phyloP scores from a whole-genome alignment of 441 rosid species.

The Lagerstroemia fauriei region DNA sequence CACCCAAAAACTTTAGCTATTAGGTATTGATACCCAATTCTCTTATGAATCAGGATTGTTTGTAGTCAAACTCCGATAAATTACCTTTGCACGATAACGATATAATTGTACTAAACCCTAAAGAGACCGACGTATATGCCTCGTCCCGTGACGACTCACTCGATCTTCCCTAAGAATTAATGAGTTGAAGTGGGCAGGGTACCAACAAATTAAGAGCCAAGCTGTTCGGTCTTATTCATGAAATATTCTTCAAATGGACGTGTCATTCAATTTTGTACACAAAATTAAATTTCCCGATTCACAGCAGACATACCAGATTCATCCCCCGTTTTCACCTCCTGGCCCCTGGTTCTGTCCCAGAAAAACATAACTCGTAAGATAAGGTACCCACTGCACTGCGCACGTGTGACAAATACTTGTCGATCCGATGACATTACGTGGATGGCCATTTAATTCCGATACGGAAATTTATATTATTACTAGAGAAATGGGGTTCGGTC shows the following conservation, averaged over 20 bases:
- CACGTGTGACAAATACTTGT: background rate
- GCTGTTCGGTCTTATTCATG: background rate
- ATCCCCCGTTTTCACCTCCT: background rate
- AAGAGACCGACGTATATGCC: too few relatives aligned
- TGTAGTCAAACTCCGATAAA: too few relatives aligned
- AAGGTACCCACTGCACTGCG: background rate
- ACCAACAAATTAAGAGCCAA: background rate
- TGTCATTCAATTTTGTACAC: background rate
- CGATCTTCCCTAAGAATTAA: too few relatives aligned
- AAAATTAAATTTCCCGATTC: background rate
- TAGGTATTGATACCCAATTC: too few relatives aligned
- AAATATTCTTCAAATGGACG: background rate
- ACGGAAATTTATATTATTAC: too few relatives aligned
- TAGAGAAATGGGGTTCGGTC: too few relatives aligned
- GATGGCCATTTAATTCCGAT: too few relatives aligned
- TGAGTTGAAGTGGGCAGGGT: background rate
- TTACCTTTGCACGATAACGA: too few relatives aligned
- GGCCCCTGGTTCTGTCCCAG: background rate
- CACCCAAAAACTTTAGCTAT: too few relatives aligned
- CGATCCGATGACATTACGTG: background rate
- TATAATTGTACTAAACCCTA: too few relatives aligned
- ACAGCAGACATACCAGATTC: background rate
- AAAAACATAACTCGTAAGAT: background rate
- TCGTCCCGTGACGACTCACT: background rate
- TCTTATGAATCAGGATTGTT: too few relatives aligned